These are phyloP conservation scores for Monosporozyma unispora DNA, from an alignment of 805 yeast genomes.

Conservation along the genomic window DNA sequence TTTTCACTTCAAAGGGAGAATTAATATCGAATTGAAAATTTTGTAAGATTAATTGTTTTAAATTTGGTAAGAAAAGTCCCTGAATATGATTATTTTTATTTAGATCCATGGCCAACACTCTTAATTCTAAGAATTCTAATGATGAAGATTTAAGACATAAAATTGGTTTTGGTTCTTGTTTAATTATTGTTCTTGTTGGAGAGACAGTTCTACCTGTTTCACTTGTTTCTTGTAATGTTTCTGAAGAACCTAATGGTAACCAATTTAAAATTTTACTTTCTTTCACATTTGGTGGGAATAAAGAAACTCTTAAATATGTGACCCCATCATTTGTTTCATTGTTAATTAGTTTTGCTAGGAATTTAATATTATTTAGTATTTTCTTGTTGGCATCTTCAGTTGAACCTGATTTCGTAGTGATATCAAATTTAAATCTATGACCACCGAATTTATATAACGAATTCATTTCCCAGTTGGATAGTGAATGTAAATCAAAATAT, in stretches of 20 bases:
- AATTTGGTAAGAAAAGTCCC: constrained; percentile 18
- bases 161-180: constrained; percentile 10
- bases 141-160: constrained; percentile 16
- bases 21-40: constrained; percentile 1
- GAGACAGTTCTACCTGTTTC: background rate
- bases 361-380: constrained; percentile 11
- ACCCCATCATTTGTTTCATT: constrained; percentile 20
- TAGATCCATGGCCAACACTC: constrained; percentile 8
- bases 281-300: constrained; percentile 19
- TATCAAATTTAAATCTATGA: constrained; percentile 20
- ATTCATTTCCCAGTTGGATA: constrained; percentile 21
- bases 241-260: constrained; percentile 12
- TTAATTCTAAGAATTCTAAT: constrained; percentile 13
- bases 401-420: constrained; percentile 11
- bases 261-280: constrained; percentile 18
- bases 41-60: constrained; percentile 7
- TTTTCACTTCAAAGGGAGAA: background rate
- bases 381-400: constrained; percentile 7
- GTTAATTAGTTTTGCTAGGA: constrained; percentile 13
- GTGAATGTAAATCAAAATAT: constrained; percentile 19
- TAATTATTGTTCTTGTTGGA: background rate
- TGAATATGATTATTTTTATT: constrained; percentile 12
- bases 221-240: background rate
- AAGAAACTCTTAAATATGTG: constrained; percentile 15
- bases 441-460: constrained; percentile 16